Percentiles rank a stretch among this genome's conserved stretches.
These are phyloP conservation scores for Calonectria pseudoreteaudii DNA, from an alignment of 2,329 filamentous ascomycete genomes.

Conservation along the genomic window DNA sequence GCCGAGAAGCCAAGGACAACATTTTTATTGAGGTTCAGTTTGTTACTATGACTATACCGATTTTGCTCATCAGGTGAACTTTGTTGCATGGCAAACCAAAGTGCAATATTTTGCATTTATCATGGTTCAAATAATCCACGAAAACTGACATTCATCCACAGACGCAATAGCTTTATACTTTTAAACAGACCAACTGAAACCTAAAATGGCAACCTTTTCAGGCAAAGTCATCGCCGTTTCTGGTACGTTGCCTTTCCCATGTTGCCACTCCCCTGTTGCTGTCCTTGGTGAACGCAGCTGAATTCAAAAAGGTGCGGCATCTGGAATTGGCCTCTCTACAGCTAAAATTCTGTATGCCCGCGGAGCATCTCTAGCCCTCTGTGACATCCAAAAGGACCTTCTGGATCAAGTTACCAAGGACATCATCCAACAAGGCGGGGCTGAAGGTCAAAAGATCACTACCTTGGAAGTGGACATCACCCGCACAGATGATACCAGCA, in stretches of 20 bases:
- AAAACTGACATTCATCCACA: not conserved
- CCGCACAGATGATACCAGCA: not conserved
- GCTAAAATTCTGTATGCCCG: slow-evolving; percentile 3
- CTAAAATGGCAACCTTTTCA: slow-evolving; percentile 1
- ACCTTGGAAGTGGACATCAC: not conserved
- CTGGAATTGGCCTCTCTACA: slow-evolving; percentile 9
- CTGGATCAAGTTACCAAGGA: not conserved
- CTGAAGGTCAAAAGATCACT: not conserved
- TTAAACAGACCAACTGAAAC: not conserved
- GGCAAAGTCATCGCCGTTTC: slow-evolving; percentile 13
- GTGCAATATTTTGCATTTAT: not conserved
- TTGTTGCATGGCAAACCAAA: too few species aligned
- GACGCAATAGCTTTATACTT: not conserved
- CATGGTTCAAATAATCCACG: not conserved
- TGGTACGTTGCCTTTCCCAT: not conserved
- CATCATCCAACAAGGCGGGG: not conserved
- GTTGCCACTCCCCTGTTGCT: not conserved
- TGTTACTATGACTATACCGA: not conserved
- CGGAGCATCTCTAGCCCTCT: slow-evolving; percentile 8
- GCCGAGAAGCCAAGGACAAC: not conserved
- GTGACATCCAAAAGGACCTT: slow-evolving; percentile 7
- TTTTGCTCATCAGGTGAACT: not conserved
- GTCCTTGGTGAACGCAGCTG: not conserved
- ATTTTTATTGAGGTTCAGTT: not conserved
- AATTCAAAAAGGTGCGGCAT: not conserved